Evolutionary conservation across 75 land plant genomes (phyloP), one percentile per base, ranked within the genome.

Genomic region (Picea glauca): DNA sequence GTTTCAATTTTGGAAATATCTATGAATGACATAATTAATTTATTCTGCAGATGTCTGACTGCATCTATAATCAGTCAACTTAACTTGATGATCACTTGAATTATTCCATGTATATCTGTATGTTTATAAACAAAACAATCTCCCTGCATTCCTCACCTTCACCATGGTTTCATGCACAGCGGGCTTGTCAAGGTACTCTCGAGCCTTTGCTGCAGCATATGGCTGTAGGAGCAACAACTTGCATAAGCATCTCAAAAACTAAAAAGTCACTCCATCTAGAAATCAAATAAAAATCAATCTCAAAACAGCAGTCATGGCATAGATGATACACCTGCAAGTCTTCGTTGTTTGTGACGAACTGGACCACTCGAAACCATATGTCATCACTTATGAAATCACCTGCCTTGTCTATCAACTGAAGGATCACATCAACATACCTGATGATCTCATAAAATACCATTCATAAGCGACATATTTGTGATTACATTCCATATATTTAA

Each of bases 121-220:
- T 6, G 17, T 2, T 35, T 66, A 33, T 3, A 21, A 50, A 73
- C 31, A 73, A 73, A 46, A 73, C 58, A 46, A 20, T 43, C 13
- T 54, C 26, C 13, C 5, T 14, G 46, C 20, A 56, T 54, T 13
- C 2, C 84, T 74, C 63, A 97, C 99, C 93, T 98, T 98, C 67
- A 98, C 96, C 99, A 98, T 98, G 72, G 99, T 98, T 88, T 98
- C 99, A 83, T 98, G 99, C 62, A 95, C 83, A 75, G 98, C 99
- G 73, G 99, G 90, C 74, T 98, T 98, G 75, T 96, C 94, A 72
- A 98, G 88, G 80, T 93, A 98, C 54, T 93, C 99, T 68, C 94
- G 88, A 17, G 94, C 99, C 79, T 98, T 98, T 76, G 86, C 86
- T 67, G 99, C 99, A 82, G 98, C 99, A 91, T 95, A 95, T 58